Base-by-base conservation (phyloP, 2,329 filamentous ascomycete species). In the Xylariaceae sp. region DNA sequence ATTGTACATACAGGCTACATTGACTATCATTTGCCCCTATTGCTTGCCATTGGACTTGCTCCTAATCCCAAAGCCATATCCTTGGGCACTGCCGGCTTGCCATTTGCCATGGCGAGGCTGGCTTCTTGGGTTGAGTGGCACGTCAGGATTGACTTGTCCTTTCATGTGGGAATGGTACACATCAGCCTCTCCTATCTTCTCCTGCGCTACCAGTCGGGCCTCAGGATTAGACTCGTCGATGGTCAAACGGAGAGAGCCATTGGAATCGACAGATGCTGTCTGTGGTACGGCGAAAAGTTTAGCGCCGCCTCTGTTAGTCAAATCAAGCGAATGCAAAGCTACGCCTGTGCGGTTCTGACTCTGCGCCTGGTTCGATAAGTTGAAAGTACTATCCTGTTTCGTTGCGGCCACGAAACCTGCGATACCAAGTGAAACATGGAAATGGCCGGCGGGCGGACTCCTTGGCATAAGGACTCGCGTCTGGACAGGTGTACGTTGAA, bases 401-500 rank as follows among this genome's bases (percentile, higher is more conserved):
- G 64, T 60, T 26, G 70, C 61, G 19, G 65, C 64, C 22, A 81
- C 61, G 50, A 81, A 76, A 43, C 78, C 78, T 42, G 70, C 76
- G 28, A 81, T 61, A 54, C 77, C 77, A 30, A 81, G 60, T 53
- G 67, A 72, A 16, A 72, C 66, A 1, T 52, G 49, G 8, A 53
- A 48, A 9, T 45, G 43, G 9, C 60, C 57, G 16, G 50, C 44
- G 13, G 9, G 8, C 8, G 34, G 7, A 19, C 42, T 52, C 37
- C 66, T 65, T 6, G 77, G 76, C 31, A 59, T 61, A 13, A 82
- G 48, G 15, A 83, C 63, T 47, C 79, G 70, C 13, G 71, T 68
- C 52, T 71, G 55, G n/a, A 74, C 64, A 4, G 76, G 71, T 4
- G 69, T 53, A 46, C 71, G 72, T 19, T 66, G 49, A 39, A 58